Evolutionary conservation across 2,329 filamentous ascomycete species (phyloP).

Genomic region (Colletotrichum tabaci): DNA sequence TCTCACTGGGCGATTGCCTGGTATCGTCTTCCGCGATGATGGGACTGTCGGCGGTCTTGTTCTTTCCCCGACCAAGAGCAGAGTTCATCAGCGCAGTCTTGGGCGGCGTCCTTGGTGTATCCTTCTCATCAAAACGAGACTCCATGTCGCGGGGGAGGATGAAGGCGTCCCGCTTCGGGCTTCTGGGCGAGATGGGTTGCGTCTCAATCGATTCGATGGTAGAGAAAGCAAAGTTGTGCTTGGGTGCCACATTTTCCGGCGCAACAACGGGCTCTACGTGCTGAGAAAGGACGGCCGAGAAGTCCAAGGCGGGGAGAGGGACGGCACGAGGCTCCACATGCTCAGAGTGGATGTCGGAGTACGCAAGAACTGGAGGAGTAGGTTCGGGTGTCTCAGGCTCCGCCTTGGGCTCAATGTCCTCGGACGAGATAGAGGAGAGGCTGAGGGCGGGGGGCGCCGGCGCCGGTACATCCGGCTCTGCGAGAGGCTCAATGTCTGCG

Average conservation of each 20-base stretch:
- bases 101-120: constrained; percentile 55
- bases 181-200: constrained; percentile 63
- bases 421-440: constrained; percentile 51
- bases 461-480: constrained; percentile 52
- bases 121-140: constrained; percentile 48
- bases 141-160: constrained; percentile 67
- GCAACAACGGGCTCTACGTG: constrained; percentile 58
- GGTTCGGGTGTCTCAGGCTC: constrained; percentile 48
- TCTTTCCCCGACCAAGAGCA: constrained; percentile 62
- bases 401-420: constrained; percentile 52
- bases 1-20: constrained; percentile 64
- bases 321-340: constrained; percentile 56
- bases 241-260: constrained; percentile 28
- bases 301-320: constrained; percentile 49
- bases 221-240: constrained; percentile 59
- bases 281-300: constrained; percentile 56
- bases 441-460: constrained; percentile 52
- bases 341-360: constrained; percentile 60
- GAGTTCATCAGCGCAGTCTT: constrained; percentile 58
- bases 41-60: constrained; percentile 55
- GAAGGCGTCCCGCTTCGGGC: constrained; percentile 69
- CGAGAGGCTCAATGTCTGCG: constrained; percentile 59
- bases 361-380: constrained; percentile 47
- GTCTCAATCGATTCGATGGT: constrained; percentile 62
- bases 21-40: constrained; percentile 78